Base-by-base conservation (phyloP, 2,329 filamentous ascomycete species). In the Ophiostoma ulmi region DNA sequence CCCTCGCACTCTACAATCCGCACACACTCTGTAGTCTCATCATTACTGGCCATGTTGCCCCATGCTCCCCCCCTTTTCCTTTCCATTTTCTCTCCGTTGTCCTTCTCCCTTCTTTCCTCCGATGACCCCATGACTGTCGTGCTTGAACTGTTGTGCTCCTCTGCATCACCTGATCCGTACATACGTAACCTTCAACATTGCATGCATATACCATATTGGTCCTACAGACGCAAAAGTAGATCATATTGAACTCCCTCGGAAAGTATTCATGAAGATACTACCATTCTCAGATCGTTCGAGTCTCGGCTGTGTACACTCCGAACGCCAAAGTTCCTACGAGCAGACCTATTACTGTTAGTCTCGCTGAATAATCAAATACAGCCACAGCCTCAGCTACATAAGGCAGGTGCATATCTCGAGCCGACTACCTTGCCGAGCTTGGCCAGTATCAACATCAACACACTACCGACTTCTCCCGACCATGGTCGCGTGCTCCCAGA, bases 121-220 rank as follows among this genome's bases (percentile, higher is more conserved):
- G 26, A 13, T 58, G 52, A 58, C 52, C 52, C 52, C n/a, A 7
- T 58, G 22, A 11, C 52, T 58, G n/a, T 58, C 52, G n/a, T 55
- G 20, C 48, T 55, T 1, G 2, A 13, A 7, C 8, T 55, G 17
- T 8, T 13, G 8, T 44, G 39, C 39, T 44, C 39, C 1, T 1
- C 44, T 58, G 52, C 44, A 58, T 58, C 52, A 58, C 52, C 52
- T 58, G 52, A 58, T 22, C 52, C n/a, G 52, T 26, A 26, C 52
- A 22, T 26, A 14, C 22, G 52, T 58, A 58, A 26, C 7, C 52
- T 26, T 58, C 39, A 11, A 58, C 22, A 48, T 26, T 22, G 52
- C 52, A 58, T 58, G 22, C 52, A 58, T 13, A 58, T 26, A 13
- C 52, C 22, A 22, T 13, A 5, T 58, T 31, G 1, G n/a, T 58